Evolutionary conservation across 148 eudicot genomes (phyloP).

Genomic region (Diospyros kaki): DNA sequence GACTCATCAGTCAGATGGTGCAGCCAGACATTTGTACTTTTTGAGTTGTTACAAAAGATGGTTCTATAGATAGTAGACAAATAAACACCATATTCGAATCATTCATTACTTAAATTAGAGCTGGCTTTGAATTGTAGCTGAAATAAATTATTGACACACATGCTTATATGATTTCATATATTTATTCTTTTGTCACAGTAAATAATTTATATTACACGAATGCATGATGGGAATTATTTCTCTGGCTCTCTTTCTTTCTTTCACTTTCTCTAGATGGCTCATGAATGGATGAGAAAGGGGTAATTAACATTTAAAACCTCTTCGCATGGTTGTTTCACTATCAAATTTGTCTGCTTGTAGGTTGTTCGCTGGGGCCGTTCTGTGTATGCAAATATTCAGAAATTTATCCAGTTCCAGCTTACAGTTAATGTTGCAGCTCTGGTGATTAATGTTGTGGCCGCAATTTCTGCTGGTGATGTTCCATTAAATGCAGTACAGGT

Average conservation of each 20-base stretch:
- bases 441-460: constrained; percentile 82
- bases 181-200: neutral
- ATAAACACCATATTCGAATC: too few species aligned
- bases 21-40: too few species aligned
- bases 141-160: too few species aligned
- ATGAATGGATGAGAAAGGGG: neutral
- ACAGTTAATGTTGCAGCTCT: constrained; percentile 96
- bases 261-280: neutral
- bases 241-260: neutral
- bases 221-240: neutral
- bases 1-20: neutral
- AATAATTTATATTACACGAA: neutral
- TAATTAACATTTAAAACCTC: neutral
- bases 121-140: too few species aligned
- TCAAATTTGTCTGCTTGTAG: constrained; percentile 29
- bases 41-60: too few species aligned
- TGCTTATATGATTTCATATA: too few species aligned
- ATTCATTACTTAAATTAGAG: too few species aligned
- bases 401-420: constrained; percentile 96
- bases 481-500: constrained; percentile 93
- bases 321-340: neutral
- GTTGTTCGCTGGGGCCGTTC: constrained; percentile 98
- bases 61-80: too few species aligned
- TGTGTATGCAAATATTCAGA: constrained; percentile 92
- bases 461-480: constrained; percentile 75